Evolutionary conservation across 78 protist genomes (phyloP).

Genomic region (Tieghemostelium lacteum): DNA sequence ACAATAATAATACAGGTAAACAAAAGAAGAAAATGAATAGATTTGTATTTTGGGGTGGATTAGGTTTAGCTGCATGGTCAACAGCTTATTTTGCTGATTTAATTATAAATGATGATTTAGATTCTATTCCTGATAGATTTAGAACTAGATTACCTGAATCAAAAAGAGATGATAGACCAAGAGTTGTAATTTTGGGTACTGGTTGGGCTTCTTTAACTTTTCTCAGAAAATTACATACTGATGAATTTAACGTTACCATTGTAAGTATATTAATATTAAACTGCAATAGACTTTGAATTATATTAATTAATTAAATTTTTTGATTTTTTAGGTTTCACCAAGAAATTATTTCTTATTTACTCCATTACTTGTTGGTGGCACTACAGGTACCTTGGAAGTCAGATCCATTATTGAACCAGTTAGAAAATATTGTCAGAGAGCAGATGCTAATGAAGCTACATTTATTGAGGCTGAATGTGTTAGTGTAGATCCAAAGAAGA

Average conservation of each 20-base stretch:
- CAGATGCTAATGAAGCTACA: constrained; percentile 39
- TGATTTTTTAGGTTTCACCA: not conserved
- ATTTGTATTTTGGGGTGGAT: constrained; percentile 22
- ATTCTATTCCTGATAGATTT: constrained; percentile 41
- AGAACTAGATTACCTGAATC: constrained; percentile 37
- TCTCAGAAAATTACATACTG: constrained; percentile 55
- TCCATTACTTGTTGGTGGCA: constrained; percentile 70
- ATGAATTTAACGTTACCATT: constrained; percentile 46
- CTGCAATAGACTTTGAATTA: not conserved
- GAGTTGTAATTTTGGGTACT: constrained; percentile 59
- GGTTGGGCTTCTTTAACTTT: constrained; percentile 78
- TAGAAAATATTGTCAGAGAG: constrained; percentile 64
- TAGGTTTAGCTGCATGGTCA: constrained; percentile 3
- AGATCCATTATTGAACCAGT: constrained; percentile 79
- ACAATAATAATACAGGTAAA: not conserved
- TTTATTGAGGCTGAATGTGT: constrained; percentile 77
- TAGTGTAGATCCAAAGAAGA: constrained; percentile 57
- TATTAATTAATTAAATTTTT: not conserved
- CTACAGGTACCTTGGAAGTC: constrained; percentile 74
- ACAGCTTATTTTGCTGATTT: constrained; percentile 16
- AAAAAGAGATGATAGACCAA: constrained; percentile 46
- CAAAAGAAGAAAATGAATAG: constrained; percentile 16
- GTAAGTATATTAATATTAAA: too few species aligned
- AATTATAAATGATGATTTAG: constrained; percentile 39
- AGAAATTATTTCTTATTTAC: constrained; percentile 80